Evolutionary conservation across 2,329 filamentous ascomycete genomes (phyloP).

Genomic region (Chaetomium strumarium): DNA sequence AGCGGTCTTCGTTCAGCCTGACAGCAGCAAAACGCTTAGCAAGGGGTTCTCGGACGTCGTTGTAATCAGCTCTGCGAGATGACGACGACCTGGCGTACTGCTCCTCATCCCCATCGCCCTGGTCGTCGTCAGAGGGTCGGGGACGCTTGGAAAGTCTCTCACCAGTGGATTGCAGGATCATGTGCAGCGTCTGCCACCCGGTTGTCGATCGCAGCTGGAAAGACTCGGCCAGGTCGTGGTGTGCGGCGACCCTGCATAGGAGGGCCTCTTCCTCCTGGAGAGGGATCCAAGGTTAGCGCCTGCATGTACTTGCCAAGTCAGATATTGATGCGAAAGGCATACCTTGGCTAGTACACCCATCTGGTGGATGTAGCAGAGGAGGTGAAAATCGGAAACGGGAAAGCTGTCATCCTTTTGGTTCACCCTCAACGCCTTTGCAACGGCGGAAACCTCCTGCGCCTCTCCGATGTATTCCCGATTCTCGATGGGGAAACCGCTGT

Average conservation of each 20-base stretch:
- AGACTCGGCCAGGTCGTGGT: conserved; percentile 73
- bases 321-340: conserved; percentile 27
- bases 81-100: not conserved
- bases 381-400: conserved; percentile 85
- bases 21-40: conserved; percentile 62
- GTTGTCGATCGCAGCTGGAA: conserved; percentile 78
- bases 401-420: conserved; percentile 49
- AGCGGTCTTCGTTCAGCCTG: conserved; percentile 48
- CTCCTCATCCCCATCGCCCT: conserved; percentile 19
- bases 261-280: conserved; percentile 79
- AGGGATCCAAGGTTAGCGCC: not conserved
- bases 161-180: conserved; percentile 94
- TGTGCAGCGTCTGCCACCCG: conserved; percentile 90
- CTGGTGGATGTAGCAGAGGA: conserved; percentile 78
- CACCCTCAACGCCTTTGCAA: conserved; percentile 63
- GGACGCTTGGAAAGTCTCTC: conserved; percentile 81
- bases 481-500: conserved; percentile 76
- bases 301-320: not conserved
- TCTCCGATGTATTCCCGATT: conserved; percentile 85
- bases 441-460: conserved; percentile 67
- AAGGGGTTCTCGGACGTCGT: conserved; percentile 47
- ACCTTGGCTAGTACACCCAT: conserved; percentile 84
- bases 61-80: conserved; percentile 8
- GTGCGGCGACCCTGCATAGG: conserved; percentile 76
- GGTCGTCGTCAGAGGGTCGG: conserved; percentile 34